phyloP scores from a whole-genome alignment of 257 asterid genomes.

The Solanum bukasovii region DNA sequence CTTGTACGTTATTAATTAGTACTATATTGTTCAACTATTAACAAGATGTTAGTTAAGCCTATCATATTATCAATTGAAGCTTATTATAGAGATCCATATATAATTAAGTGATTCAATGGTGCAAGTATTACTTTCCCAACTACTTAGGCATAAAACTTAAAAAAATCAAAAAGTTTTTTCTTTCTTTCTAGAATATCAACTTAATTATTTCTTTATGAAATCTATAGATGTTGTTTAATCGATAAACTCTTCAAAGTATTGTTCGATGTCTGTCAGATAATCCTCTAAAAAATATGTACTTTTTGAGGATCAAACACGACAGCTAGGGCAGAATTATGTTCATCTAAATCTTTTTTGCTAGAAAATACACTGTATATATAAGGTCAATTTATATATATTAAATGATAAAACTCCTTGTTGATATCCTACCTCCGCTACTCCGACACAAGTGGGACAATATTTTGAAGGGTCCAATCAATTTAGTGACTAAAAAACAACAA shows the following conservation, averaged over 20 bases:
- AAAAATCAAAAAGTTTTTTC: neutral
- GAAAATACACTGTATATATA: neutral
- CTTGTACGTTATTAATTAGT: neutral
- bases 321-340: neutral
- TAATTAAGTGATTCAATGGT: neutral
- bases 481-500: neutral
- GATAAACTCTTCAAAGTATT: neutral
- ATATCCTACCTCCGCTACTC: neutral
- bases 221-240: neutral
- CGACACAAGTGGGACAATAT: neutral
- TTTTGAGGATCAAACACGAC: neutral
- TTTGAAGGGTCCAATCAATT: neutral
- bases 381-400: neutral
- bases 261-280: rapidly evolving
- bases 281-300: neutral
- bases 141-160: neutral
- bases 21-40: neutral
- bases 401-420: neutral
- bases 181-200: neutral
- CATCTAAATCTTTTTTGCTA: neutral
- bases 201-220: too few relatives aligned
- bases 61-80: neutral
- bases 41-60: neutral
- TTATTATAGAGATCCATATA: neutral
- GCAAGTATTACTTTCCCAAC: neutral